Base-by-base conservation (phyloP, 163 green algal genomes). In the Chloromonas sp. region DNA sequence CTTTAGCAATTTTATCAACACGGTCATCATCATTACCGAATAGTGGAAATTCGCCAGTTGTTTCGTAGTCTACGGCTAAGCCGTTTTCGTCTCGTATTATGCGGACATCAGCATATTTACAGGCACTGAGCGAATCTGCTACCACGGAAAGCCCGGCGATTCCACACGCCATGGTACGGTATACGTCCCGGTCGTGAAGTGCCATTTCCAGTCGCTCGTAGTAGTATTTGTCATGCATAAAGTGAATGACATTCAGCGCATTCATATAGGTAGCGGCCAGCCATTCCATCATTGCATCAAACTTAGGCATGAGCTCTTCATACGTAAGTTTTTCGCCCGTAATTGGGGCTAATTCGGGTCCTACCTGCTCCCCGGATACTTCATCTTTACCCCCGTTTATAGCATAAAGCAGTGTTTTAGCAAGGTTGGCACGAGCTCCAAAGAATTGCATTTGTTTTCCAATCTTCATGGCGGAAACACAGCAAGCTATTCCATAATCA, bases 181-280 rank as follows among this genome's bases (percentile, higher is more conserved):
- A 14, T 87, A 74, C 66, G 66, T 74, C 3, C 5, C 5, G 3
- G 66, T 74, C 66, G 66, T 74, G 66, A 82, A 93, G 84, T 70
- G 90, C 89, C 86, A 92, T 92, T 82, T 91, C 61, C 3, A 92
- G 36, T 0, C 76, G 71, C 86, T 93, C 90, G 86, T 93, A 93
- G 83, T 87, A 79, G 82, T 91, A 92, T 85, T 88, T 89, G 85
- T 93, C 90, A 85, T 93, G 90, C 78, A 87, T 90, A 58, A 74
- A 90, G 83, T 91, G 89, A 77, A 92, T 93, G 71, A 88, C 60
- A 82, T 91, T 92, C 90, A 93, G 92, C 13, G 89, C 91, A 83
- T 92, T 89, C 36, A 86, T 83, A 79, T 93, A 93, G 60, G 92
- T 58, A 60, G 76, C 81, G 2, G 84, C 83, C 62, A 93, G 84